Base-by-base conservation (phyloP, 1,284 basidiomycete species). In the Rhizopogon parksii region DNA sequence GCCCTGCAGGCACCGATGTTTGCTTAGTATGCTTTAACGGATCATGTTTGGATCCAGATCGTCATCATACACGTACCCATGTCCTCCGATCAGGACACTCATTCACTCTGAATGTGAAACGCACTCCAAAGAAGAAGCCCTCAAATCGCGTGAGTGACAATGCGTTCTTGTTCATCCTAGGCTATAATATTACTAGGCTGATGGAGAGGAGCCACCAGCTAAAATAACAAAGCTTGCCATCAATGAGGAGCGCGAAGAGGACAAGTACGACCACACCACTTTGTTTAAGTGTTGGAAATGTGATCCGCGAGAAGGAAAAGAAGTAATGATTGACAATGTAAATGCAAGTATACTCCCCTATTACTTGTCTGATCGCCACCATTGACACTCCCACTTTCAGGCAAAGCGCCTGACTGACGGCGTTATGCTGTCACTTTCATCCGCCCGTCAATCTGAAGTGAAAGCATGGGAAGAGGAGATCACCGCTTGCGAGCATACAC, bases 391-490 rank as follows among this genome's bases (percentile, higher is more conserved):
- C 24, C 11, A 0, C 34, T 15, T 15, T 0, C 55, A 85, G 79
- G 71, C 83, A 46, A 73, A 79, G 50, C 63, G 72, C 0, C 72
- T 94, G 8, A 73, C 84, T 3, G 74, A 82, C n/a, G 83, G 80
- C 0, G 77, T 96, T 51, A 85, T 96, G 81, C 74, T 77, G 1
- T 85, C 92, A 0, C 74, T 93, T 59, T 92, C 92, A 0, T 95
- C 93, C 0, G 87, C 91, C 0, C 88, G 93, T 49, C 88, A 94
- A 63, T 91, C 86, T 1, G 94, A 98, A 64, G 91, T 99, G 52
- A 89, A 97, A 68, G 91, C 95, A 1, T 99, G 96, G 95, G 94
- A 98, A 68, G 95, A 98, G 64, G 95, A 98, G 64, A 87, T 97
- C 30, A 63, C 77, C 0, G 70, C 90, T 2, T 99, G 95, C 73